phyloP scores from a whole-genome alignment of 306 rosid species.

The Casuarina equisetifolia region DNA sequence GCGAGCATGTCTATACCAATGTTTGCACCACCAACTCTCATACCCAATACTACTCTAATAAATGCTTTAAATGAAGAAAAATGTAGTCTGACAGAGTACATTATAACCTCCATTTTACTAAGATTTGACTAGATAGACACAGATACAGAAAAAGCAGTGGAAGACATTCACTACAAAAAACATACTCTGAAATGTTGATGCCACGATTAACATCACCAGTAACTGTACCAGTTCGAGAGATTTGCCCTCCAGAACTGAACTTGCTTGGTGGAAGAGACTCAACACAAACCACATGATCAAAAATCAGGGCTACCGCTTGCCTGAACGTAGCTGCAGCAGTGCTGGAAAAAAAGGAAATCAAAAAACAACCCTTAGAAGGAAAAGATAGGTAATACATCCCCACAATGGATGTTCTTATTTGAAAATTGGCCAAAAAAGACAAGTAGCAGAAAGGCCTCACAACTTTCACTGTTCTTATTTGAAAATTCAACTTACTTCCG shows the following conservation, averaged over 20 bases:
- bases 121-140: slow-evolving; percentile 3
- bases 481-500: slow-evolving; percentile 56
- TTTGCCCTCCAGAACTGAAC: slow-evolving; percentile 71
- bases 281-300: slow-evolving; percentile 69
- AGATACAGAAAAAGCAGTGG: slow-evolving; percentile 19
- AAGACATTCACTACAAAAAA: slow-evolving; percentile 18
- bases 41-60: slow-evolving; percentile 5
- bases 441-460: slow-evolving; percentile 2
- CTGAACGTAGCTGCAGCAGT: slow-evolving; percentile 99
- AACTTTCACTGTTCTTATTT: slow-evolving; percentile 14
- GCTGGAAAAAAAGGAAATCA: slow-evolving; percentile 57
- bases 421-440: slow-evolving; percentile 14
- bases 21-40: neutral
- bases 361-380: slow-evolving; percentile 26
- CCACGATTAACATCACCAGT: slow-evolving; percentile 76
- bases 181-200: slow-evolving; percentile 79
- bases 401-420: neutral
- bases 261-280: slow-evolving; percentile 95
- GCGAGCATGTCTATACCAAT: slow-evolving; percentile 17
- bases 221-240: slow-evolving; percentile 72
- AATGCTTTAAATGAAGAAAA: slow-evolving; percentile 1
- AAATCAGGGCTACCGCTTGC: slow-evolving; percentile 95
- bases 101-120: neutral
- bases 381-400: slow-evolving; percentile 4
- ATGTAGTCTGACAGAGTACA: neutral